These are phyloP conservation scores for Lodderomyces elongisporus DNA, from an alignment of 1,139 yeast genomes.

Conservation along the genomic window DNA sequence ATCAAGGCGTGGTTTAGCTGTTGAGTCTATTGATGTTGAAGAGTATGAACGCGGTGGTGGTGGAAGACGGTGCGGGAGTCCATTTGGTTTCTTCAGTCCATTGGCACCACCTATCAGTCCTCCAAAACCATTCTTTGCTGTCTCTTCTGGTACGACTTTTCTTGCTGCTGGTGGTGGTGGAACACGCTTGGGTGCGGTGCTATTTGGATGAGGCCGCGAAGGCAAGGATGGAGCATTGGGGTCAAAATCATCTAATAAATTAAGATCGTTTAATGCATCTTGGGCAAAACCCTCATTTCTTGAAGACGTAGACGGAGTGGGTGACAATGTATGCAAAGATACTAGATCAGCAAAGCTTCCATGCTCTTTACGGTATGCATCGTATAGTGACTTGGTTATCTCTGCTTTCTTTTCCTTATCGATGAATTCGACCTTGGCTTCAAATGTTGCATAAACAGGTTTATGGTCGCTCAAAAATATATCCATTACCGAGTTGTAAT, in stretches of 20 bases:
- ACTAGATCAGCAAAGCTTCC: slow-evolving; percentile 15
- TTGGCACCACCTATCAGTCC: slow-evolving; percentile 5
- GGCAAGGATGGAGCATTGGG: slow-evolving; percentile 21
- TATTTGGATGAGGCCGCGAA: slow-evolving; percentile 13
- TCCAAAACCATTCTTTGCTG: slow-evolving; percentile 1
- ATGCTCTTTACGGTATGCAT: slow-evolving; percentile 28
- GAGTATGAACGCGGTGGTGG: slow-evolving; percentile 2
- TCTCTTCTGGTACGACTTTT: slow-evolving; percentile 9
- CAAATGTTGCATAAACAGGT: slow-evolving; percentile 79
- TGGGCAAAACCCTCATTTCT: slow-evolving; percentile 16
- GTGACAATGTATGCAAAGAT: slow-evolving; percentile 4
- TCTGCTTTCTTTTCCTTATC: slow-evolving; percentile 35
- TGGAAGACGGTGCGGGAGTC: slow-evolving; percentile 18
- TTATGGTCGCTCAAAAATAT: slow-evolving; percentile 81
- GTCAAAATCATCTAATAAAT: slow-evolving; percentile 28
- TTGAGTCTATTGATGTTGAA: background rate
- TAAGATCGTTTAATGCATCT: slow-evolving; percentile 35
- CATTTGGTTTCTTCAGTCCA: slow-evolving; percentile 3
- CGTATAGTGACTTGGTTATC: slow-evolving; percentile 30
- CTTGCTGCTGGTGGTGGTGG: slow-evolving; percentile 26
- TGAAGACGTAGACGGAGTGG: slow-evolving; percentile 15
- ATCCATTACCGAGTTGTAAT: slow-evolving; percentile 53
- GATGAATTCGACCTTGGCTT: slow-evolving; percentile 58
- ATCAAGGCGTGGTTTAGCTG: background rate
- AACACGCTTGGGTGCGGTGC: slow-evolving; percentile 27